Base-by-base conservation (phyloP, 208 protist species). In the Novymonas esmeraldas region DNA sequence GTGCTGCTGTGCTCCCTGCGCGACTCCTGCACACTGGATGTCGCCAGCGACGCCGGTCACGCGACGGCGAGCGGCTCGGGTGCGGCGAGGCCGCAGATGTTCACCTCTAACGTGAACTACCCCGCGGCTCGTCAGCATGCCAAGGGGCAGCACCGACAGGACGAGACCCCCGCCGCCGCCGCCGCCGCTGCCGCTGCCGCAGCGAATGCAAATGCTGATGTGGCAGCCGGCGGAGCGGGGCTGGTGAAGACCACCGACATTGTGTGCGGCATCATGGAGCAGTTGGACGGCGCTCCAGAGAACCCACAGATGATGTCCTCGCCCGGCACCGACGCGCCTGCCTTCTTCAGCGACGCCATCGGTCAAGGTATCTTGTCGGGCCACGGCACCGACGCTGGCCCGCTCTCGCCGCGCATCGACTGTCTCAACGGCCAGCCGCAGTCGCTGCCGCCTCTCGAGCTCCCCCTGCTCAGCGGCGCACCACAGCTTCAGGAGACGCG, bases 1-100 rank as follows among this genome's bases (percentile, higher is more conserved):
- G 39, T 75, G 45, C 66, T 89, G 24, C 61, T 89, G 22, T 61
- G 29, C 62, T 81, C 78, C 13, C 58, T 85, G 67, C 73, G 83
- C 6, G 71, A 79, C 36, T 55, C 49, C 1, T 67, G 59, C 18
- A 57, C 57, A 13, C 18, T 34, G 18, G 64, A 36, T 3, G 2
- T n/a, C n/a, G 22, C 46, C 29, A 50, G 51, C 24, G 63, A 44
- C 26, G 38, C 41, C 6, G 36, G 9, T 2, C 16, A 39, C 41
- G 42, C 26, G 41, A 9, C 57, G 2, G 41, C 54, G 42, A 26
- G 57, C 56, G 41, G 42, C 28, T 39, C 64, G 46, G 48, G 72
- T 42, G 62, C 44, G 20, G 16, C 29, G 41, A 46, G 7, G 49
- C 48, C 33, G 16, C 54, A 70, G 52, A 54, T 60, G 28, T 13